phyloP scores from a whole-genome alignment of 2,329 filamentous ascomycete species.

The Didymella glomerata region DNA sequence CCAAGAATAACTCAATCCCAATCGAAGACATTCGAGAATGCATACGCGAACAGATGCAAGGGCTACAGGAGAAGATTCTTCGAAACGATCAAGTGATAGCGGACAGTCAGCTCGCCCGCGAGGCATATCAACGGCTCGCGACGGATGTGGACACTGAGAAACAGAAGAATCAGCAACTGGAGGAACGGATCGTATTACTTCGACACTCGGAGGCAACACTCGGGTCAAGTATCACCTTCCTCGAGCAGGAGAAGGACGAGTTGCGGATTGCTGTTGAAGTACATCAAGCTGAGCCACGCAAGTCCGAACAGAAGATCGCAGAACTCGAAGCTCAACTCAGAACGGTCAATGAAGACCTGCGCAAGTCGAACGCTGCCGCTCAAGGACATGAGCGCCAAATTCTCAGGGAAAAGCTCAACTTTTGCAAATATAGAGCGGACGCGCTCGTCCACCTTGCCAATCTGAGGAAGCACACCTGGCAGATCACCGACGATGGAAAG shows the following conservation, averaged over 20 bases:
- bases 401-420: slow-evolving; percentile 14
- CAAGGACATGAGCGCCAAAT: slow-evolving; percentile 18
- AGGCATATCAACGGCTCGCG: slow-evolving; percentile 27
- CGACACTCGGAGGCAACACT: slow-evolving; percentile 26
- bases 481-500: slow-evolving; percentile 14
- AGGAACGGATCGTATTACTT: slow-evolving; percentile 18
- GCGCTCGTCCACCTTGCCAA: slow-evolving; percentile 15
- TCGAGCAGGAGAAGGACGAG: slow-evolving; percentile 29
- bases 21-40: slow-evolving; percentile 20
- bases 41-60: slow-evolving; percentile 28
- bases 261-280: slow-evolving; percentile 13
- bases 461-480: slow-evolving; percentile 23
- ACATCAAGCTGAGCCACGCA: slow-evolving; percentile 1
- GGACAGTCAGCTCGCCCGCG: slow-evolving; percentile 24
- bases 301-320: slow-evolving; percentile 20
- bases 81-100: slow-evolving; percentile 31
- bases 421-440: slow-evolving; percentile 7
- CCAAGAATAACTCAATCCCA: slow-evolving; percentile 4
- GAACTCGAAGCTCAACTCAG: slow-evolving; percentile 27
- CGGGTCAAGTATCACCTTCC: slow-evolving; percentile 9
- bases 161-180: slow-evolving; percentile 24
- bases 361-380: slow-evolving; percentile 5
- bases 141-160: slow-evolving; percentile 29
- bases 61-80: slow-evolving; percentile 29
- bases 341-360: slow-evolving; percentile 22